Evolutionary conservation across 192 early-diverging fungal genomes (phyloP).

Genomic region (Rhizophagus sp.): DNA sequence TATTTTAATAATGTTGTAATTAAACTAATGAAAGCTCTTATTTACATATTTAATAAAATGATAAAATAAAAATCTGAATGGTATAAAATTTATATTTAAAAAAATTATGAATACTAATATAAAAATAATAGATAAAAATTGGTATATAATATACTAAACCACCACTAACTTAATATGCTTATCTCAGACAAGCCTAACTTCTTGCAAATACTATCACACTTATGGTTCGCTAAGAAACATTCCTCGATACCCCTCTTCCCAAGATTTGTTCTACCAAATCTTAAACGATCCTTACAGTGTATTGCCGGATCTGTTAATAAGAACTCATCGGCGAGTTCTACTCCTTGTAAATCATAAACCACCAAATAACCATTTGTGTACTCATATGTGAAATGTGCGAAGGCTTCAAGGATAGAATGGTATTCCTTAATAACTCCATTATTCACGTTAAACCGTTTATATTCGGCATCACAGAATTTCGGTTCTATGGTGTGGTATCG

Average conservation of each 20-base stretch:
- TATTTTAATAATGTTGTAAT: too few species aligned
- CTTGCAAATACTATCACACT: conserved; percentile 11
- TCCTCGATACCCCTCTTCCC: conserved; percentile 1
- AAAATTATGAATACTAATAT: too few species aligned
- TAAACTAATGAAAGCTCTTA: too few species aligned
- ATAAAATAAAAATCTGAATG: too few species aligned
- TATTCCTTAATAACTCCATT: conserved; percentile 12
- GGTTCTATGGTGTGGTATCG: conserved; percentile 2
- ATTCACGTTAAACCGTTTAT: conserved; percentile 23
- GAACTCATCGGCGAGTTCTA: conserved; percentile 10
- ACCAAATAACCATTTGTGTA: conserved; percentile 12
- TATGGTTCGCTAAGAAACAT: conserved; percentile 14
- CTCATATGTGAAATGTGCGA: conserved; percentile 26
- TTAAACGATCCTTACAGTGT: conserved; percentile 16
- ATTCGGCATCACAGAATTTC: neutral
- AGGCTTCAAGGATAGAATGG: conserved; percentile 14
- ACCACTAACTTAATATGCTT: too few species aligned
- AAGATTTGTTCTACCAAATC: conserved; percentile 20
- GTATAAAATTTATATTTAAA: too few species aligned
- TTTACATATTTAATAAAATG: too few species aligned
- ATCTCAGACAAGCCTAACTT: neutral
- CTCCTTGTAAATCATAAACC: conserved; percentile 28
- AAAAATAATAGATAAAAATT: too few species aligned
- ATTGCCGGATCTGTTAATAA: conserved; percentile 29
- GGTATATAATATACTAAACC: too few species aligned